A percentile compares a stretch with the other conserved stretches of the same genome.
These are phyloP conservation scores for Claviceps paspali DNA, from an alignment of 2,329 filamentous ascomycete genomes.

Conservation along the genomic window DNA sequence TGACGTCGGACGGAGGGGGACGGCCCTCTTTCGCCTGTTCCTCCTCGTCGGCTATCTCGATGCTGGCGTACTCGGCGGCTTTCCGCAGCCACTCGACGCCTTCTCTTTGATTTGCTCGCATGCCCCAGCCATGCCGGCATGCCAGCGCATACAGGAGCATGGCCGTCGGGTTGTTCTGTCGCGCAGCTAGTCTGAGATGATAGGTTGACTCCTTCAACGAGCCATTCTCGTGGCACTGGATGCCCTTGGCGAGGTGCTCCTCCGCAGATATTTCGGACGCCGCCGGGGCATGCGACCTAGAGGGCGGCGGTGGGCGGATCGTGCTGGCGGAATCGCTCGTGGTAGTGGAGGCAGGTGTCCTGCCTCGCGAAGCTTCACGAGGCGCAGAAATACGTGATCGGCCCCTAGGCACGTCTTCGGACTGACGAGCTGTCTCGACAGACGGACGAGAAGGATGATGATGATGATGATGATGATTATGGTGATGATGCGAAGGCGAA, in stretches of 20 bases:
- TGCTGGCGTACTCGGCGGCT: constrained; percentile 68
- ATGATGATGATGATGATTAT: no score
- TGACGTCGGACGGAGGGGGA: constrained; percentile 35
- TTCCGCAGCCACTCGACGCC: constrained; percentile 86
- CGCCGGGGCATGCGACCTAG: constrained; percentile 34
- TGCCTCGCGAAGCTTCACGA: constrained; percentile 25
- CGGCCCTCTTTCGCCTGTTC: constrained; percentile 48
- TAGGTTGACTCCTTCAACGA: constrained; percentile 89
- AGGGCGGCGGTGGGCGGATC: constrained; percentile 24
- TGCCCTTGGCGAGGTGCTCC: constrained; percentile 79
- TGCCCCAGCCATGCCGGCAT: constrained; percentile 93
- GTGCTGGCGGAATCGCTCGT: constrained; percentile 42
- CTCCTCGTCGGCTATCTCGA: constrained; percentile 74
- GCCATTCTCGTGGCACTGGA: constrained; percentile 77
- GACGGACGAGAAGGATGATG: constrained; percentile 30
- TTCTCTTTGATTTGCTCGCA: constrained; percentile 81
- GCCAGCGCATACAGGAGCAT: constrained; percentile 95
- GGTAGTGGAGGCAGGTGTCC: constrained; percentile 30
- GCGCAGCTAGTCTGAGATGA: constrained; percentile 78
- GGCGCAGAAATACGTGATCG: constrained; percentile 23
- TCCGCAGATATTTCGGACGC: constrained; percentile 63
- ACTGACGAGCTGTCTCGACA: constrained; percentile 26
- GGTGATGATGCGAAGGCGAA: constrained; percentile 31
- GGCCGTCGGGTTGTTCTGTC: constrained; percentile 71
- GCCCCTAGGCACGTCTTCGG: constrained; percentile 34